A percentile compares a stretch with the other conserved stretches of the same genome.
phyloP scores from a whole-genome alignment of 257 asterid genomes.

The Oldenlandia corymbosa region DNA sequence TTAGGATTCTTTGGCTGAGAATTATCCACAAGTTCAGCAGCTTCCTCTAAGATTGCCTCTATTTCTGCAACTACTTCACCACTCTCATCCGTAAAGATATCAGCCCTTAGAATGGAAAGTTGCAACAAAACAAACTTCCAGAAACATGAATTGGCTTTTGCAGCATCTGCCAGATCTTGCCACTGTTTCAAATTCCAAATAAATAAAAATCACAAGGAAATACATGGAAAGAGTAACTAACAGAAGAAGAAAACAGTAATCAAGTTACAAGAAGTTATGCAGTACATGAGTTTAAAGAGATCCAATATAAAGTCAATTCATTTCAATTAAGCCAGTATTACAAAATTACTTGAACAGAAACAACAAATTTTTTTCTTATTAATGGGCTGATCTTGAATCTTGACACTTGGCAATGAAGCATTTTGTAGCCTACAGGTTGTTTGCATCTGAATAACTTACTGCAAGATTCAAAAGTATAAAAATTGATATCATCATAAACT shows the following conservation, averaged over 20 bases:
- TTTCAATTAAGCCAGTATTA: too few species aligned
- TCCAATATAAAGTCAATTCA: not conserved
- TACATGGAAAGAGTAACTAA: too few species aligned
- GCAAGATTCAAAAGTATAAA: too few species aligned
- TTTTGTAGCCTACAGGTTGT: not conserved
- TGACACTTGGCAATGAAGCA: not conserved
- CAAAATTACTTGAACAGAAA: not conserved
- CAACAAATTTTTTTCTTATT: not conserved
- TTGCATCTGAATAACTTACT: too few species aligned
- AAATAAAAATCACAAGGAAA: constrained; percentile 1
- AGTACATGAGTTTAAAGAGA: not conserved
- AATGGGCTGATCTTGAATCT: not conserved
- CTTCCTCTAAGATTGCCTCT: constrained; percentile 89
- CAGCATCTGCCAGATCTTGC: constrained; percentile 80
- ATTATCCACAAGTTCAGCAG: constrained; percentile 95
- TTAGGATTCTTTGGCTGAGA: constrained; percentile 78
- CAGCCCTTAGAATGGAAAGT: constrained; percentile 58
- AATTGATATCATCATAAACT: not conserved
- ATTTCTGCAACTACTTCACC: constrained; percentile 88
- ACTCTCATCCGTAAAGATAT: constrained; percentile 52
- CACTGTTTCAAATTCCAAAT: constrained; percentile 51
- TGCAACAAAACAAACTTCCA: constrained; percentile 94
- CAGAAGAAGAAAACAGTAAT: not conserved
- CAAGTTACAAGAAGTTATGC: not conserved
- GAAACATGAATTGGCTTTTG: constrained; percentile 70